These are phyloP conservation scores for Hypoxylon sp. DNA, from an alignment of 2,329 filamentous ascomycete species.

Conservation along the genomic window DNA sequence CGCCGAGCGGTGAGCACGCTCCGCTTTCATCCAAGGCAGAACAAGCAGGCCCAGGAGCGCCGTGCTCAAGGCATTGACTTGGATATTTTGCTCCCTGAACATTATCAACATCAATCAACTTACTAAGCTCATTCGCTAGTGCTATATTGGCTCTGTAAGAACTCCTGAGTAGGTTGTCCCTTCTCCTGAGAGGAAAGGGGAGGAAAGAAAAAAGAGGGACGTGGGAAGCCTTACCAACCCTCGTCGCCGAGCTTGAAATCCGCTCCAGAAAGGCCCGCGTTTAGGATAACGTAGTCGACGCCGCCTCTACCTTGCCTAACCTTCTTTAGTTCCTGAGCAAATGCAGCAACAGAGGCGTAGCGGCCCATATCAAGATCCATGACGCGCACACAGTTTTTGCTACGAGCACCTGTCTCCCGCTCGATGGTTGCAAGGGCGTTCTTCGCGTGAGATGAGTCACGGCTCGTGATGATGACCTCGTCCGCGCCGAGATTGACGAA, in stretches of 20 bases:
- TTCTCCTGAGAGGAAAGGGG: neutral
- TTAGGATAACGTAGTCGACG: slow-evolving; percentile 50
- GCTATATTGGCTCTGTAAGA: neutral
- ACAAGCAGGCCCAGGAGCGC: slow-evolving; percentile 68
- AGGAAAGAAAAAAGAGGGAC: neutral
- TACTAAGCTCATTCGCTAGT: neutral
- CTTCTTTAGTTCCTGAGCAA: slow-evolving; percentile 47
- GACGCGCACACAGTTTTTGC: slow-evolving; percentile 44
- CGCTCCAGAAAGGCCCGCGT: slow-evolving; percentile 47
- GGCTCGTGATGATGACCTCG: slow-evolving; percentile 59
- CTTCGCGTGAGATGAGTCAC: slow-evolving; percentile 56
- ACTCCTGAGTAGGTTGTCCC: neutral
- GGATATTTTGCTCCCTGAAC: slow-evolving; percentile 64
- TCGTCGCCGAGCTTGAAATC: slow-evolving; percentile 46
- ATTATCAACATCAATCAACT: neutral
- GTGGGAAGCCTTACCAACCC: slow-evolving; percentile 49
- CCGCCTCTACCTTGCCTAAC: slow-evolving; percentile 44
- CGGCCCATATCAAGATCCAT: slow-evolving; percentile 50
- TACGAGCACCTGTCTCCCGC: slow-evolving; percentile 42
- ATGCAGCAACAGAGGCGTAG: slow-evolving; percentile 48
- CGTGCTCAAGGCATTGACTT: slow-evolving; percentile 73
- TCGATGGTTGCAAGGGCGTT: slow-evolving; percentile 58
- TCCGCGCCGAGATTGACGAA: slow-evolving; percentile 59
- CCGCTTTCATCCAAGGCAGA: slow-evolving; percentile 60
- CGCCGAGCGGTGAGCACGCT: slow-evolving; percentile 44